Conservation (phyloP, 345 rosid genomes). For the Noccaea caerulescens region DNA sequence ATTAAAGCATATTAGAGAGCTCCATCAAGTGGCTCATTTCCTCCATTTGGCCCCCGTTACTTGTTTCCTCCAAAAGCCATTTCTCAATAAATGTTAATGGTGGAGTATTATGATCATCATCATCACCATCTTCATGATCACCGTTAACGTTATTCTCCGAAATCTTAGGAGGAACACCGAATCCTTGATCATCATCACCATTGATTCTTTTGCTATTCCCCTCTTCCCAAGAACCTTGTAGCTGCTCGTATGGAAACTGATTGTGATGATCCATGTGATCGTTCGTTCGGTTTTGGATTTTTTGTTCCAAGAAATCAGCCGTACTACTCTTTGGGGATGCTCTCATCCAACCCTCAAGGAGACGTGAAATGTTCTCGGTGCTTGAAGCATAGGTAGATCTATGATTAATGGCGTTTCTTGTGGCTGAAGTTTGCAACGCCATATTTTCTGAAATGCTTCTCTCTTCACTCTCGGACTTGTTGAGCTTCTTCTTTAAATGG, state of each 20-base stretch:
- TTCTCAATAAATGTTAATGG: conserved; percentile 90
- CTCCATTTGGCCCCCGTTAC: conserved; percentile 51
- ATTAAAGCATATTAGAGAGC: conserved; percentile 49
- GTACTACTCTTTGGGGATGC: conserved; percentile 55
- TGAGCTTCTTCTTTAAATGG: conserved; percentile 97
- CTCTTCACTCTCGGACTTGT: conserved; percentile 52
- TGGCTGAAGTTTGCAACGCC: conserved; percentile 30
- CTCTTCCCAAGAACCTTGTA: conserved; percentile 43
- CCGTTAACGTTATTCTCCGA: conserved; percentile 33
- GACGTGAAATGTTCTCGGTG: conserved; percentile 88
- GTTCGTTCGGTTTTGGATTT: conserved; percentile 24
- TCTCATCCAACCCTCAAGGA: conserved; percentile 91
- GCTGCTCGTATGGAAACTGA: conserved; percentile 28
- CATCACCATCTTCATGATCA: conserved; percentile 40
- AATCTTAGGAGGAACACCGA: conserved; percentile 20
- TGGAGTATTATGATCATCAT: conserved; percentile 47
- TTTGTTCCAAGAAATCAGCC: conserved; percentile 20
- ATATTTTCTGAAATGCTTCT: conserved; percentile 43
- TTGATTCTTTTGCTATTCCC: conserved; percentile 24
- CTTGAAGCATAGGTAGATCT: conserved; percentile 79
- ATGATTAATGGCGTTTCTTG: conserved; percentile 37
- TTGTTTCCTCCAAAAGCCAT: conserved; percentile 91
- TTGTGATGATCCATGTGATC: conserved; percentile 17
- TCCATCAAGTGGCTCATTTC: conserved; percentile 70
- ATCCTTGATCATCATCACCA: conserved; percentile 8